These are phyloP conservation scores for Anacardium occidentale DNA, from an alignment of 345 rosid genomes.

Conservation along the genomic window DNA sequence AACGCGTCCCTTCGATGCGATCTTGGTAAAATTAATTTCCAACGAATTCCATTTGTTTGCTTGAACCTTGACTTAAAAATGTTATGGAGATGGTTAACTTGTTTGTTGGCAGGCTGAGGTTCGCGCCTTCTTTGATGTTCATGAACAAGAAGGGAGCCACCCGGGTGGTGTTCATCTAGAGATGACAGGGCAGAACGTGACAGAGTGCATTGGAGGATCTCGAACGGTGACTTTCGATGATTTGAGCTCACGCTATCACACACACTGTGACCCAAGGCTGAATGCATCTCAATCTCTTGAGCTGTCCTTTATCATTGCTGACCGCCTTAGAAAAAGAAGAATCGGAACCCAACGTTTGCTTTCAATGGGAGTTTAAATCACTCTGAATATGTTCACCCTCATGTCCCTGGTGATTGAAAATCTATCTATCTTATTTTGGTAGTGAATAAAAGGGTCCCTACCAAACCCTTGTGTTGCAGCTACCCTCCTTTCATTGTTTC, in stretches of 20 bases:
- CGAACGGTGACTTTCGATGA: slow-evolving; percentile 56
- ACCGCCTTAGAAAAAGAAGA: slow-evolving; percentile 57
- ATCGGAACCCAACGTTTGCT: slow-evolving; percentile 31
- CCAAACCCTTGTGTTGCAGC: slow-evolving; percentile 5
- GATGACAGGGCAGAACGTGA: slow-evolving; percentile 67
- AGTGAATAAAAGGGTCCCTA: slow-evolving; percentile 18
- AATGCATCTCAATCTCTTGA: slow-evolving; percentile 67
- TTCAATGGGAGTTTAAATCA: slow-evolving; percentile 17
- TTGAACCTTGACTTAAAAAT: neutral
- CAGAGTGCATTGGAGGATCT: slow-evolving; percentile 67
- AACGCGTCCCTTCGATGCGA: slow-evolving; percentile 66
- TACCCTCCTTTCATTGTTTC: neutral
- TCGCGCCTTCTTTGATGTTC: slow-evolving; percentile 58
- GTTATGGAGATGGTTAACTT: too few species aligned
- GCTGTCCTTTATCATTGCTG: slow-evolving; percentile 56
- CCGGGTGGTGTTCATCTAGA: slow-evolving; percentile 65
- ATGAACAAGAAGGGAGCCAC: slow-evolving; percentile 64
- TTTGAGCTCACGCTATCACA: slow-evolving; percentile 60
- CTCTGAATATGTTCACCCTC: neutral
- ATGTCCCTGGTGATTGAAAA: neutral
- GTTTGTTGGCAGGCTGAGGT: slow-evolving; percentile 46
- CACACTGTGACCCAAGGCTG: slow-evolving; percentile 65
- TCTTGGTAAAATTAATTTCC: slow-evolving; percentile 41
- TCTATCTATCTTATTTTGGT: slow-evolving; percentile 13
- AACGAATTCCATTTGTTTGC: slow-evolving; percentile 2